Base-by-base conservation (phyloP, 129 eudicot genomes). In the Saposhnikovia divaricata region DNA sequence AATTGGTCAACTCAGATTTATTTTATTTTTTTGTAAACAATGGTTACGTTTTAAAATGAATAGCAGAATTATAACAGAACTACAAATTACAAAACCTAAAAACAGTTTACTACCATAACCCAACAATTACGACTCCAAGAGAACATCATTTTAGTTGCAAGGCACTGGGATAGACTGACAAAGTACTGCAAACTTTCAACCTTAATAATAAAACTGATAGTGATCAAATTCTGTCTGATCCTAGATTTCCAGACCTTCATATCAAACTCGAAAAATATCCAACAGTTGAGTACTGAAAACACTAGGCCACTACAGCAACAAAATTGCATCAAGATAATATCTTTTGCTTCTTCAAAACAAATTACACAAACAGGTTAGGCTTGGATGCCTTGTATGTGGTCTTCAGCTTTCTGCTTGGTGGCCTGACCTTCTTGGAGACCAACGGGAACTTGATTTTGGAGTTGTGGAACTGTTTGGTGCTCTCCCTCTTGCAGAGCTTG, bases 401-500 rank as follows among this genome's bases (percentile, higher is more conserved):
- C 89, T 93, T 93, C 74, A 91, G 93, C 96, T 88, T 93, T 83
- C 98, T 91, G 27, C 85, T 84, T 72, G 98, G 97, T 4, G 98
- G 98, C 75, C 98, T 90, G 69, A 91, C 91, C 92, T 91, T 91
- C 89, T 84, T 89, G 86, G 83, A 85, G 77, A 93, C 96, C 87
- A 91, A 80, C 0, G 98, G 98, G 80, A 93, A 93, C 92, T 93
- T 93, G 85, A 93, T 93, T 83, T 91, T 87, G 12, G 91, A 89
- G 86, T 90, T 88, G 51, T 91, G 97, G 86, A 93, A 93, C 81
- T 93, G 97, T 88, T 91, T 91, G 14, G 93, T 87, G 31, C 96
- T 88, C 86, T 93, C 98, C 89, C 98, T 88, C 90, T 93, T 93
- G 96, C 97, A 93, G 4, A 93, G 93, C 84, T 93, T 90, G 6